Evolutionary conservation across 1,139 yeast genomes (phyloP), one percentile per base, ranked within the genome.

Genomic region (Suhomyces bokatorum): DNA sequence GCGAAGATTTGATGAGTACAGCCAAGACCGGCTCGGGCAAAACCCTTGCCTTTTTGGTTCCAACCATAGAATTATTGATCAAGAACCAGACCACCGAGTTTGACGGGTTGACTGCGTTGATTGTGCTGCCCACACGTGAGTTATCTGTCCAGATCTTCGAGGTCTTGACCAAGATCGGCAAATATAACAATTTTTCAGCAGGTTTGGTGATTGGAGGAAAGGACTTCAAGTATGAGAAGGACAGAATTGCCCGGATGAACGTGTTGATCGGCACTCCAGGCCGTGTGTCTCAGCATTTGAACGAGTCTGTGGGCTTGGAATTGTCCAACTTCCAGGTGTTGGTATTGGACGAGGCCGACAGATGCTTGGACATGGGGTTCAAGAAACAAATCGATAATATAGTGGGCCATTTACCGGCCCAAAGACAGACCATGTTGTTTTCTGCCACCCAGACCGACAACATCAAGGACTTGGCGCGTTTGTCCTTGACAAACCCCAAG

Each of bases 1-100:
- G 95, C 0, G 76, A 81, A 39, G 99, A 95, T 67, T 67, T 93
- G 9, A 73, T 93, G 55, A 98, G 91, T 24, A 95, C 97, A 17
- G 99, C 99, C 15, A 83, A 84, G 57, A 93, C 99, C 0, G 99
- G 99, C 3, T 89, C 97, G 1, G 99, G 99, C 39, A 93, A 93
- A 63, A 93, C 99, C 0, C 67, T 93, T 48, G 96, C 98, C 4
- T 93, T 93, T 58, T 71, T 93, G 54, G 77, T 93, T 35, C 99
- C 99, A 2, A 79, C 87, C 5, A 66, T 90, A 16, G 97, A 90
- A 60, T 73, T 77, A 40, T 71, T 91, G 47, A 78, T 81, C 52
- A 78, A 87, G 54, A 83, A 83, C 51, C 78, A 78, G 49, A 90
- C 97, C 85, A 85, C 93, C 32, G 96, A 87, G 50, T 77, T 69